Conservation (phyloP, 768 basidiomycete genomes). For the Leucocoprinus leucothites region DNA sequence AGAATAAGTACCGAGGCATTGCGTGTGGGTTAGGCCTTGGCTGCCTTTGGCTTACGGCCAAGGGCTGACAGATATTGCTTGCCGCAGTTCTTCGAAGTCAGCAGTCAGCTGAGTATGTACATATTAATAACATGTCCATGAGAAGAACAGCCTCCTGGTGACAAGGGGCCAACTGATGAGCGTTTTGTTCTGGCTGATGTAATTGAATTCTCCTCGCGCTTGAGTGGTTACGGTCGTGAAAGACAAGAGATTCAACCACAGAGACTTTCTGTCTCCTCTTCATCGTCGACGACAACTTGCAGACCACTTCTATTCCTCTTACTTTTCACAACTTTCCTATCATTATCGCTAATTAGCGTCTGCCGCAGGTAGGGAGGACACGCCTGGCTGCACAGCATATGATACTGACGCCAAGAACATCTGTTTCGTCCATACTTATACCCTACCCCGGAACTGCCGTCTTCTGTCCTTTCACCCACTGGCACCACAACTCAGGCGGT, state of each 20-base stretch:
- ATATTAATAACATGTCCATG: not conserved
- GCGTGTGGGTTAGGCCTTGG: too few species aligned
- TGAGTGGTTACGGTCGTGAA: slow-evolving; percentile 6
- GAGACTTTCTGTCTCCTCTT: not conserved
- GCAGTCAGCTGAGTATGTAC: too few species aligned
- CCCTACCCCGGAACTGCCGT: slow-evolving; percentile 7
- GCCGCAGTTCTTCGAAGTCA: too few species aligned
- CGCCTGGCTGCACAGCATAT: slow-evolving; percentile 15
- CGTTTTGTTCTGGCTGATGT: not conserved
- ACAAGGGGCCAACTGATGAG: not conserved
- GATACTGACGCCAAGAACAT: slow-evolving; percentile 15
- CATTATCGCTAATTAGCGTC: not conserved
- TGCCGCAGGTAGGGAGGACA: slow-evolving; percentile 11
- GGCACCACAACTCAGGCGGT: slow-evolving; percentile 23
- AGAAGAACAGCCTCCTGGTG: not conserved
- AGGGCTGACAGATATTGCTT: too few species aligned
- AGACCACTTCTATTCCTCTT: not conserved
- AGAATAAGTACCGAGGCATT: too few species aligned
- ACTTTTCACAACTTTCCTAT: not conserved
- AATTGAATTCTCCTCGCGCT: not conserved
- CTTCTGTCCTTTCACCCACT: slow-evolving; percentile 2
- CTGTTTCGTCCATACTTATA: slow-evolving; percentile 13
- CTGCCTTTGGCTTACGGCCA: too few species aligned
- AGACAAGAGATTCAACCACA: not conserved
- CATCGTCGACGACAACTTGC: slow-evolving; percentile 3